phyloP scores from a whole-genome alignment of 371 early-diverging fungal genomes.

The Rhizopus sp. region DNA sequence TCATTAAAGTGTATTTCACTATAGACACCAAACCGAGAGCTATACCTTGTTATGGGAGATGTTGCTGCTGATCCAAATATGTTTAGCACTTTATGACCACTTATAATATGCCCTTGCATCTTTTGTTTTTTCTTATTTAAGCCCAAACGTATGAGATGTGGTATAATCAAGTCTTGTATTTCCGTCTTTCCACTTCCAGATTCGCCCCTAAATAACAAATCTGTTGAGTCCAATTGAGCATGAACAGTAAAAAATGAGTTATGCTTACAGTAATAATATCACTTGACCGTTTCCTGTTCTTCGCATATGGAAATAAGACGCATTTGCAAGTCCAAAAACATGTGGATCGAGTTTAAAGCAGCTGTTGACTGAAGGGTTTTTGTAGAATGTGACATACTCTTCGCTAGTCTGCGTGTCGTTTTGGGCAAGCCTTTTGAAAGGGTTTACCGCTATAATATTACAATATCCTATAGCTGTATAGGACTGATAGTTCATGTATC shows the following conservation, averaged over 20 bases:
- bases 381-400: slow-evolving; percentile 71
- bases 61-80: slow-evolving; percentile 84
- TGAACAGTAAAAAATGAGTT: slow-evolving; percentile 1
- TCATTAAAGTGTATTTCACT: slow-evolving; percentile 89
- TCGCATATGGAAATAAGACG: slow-evolving; percentile 72
- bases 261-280: slow-evolving; percentile 61
- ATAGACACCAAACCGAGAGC: slow-evolving; percentile 83
- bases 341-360: slow-evolving; percentile 66
- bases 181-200: slow-evolving; percentile 85
- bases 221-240: slow-evolving; percentile 3
- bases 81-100: slow-evolving; percentile 31
- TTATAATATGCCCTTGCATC: slow-evolving; percentile 65
- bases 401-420: slow-evolving; percentile 58
- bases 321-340: slow-evolving; percentile 70
- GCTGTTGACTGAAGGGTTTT: slow-evolving; percentile 53
- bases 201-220: slow-evolving; percentile 65
- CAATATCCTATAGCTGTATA: slow-evolving; percentile 62
- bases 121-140: slow-evolving; percentile 74
- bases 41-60: slow-evolving; percentile 70
- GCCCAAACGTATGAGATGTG: slow-evolving; percentile 67
- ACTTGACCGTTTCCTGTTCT: slow-evolving; percentile 76
- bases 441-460: slow-evolving; percentile 59
- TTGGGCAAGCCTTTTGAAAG: slow-evolving; percentile 40
- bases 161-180: slow-evolving; percentile 53
- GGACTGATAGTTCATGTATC: slow-evolving; percentile 39